Evolutionary conservation across 495 filamentous ascomycete genomes (phyloP).

Genomic region (Podospora conica): DNA sequence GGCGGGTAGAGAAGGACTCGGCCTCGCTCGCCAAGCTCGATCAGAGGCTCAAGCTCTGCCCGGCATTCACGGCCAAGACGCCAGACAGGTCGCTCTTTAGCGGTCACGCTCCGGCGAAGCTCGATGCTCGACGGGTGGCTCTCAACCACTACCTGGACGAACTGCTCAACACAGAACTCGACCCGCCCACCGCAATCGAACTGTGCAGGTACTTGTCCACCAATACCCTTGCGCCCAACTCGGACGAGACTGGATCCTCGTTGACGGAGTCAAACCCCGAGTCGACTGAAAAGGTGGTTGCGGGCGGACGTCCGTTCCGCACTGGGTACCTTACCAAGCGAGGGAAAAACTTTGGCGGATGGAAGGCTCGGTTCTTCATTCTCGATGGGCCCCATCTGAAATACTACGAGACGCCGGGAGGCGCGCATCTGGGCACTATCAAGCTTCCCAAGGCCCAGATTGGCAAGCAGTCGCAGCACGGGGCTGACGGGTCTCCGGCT

Average conservation of each 20-base stretch:
- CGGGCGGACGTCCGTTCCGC: conserved; percentile 64
- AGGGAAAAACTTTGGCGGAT: conserved; percentile 98
- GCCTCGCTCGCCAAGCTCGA: conserved; percentile 76
- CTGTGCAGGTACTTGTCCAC: conserved; percentile 85
- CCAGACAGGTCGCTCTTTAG: conserved; percentile 83
- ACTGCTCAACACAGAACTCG: conserved; percentile 73
- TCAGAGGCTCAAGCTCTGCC: conserved; percentile 64
- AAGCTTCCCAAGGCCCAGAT: conserved; percentile 88
- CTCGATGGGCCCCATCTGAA: conserved; percentile 82
- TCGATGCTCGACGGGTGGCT: conserved; percentile 78
- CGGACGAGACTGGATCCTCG: conserved; percentile 55
- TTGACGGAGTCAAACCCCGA: conserved; percentile 34
- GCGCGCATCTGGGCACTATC: conserved; percentile 85
- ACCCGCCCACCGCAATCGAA: conserved; percentile 69
- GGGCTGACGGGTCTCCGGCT: conserved; percentile 55
- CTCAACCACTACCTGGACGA: conserved; percentile 80
- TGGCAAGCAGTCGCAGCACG: conserved; percentile 73
- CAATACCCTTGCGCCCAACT: conserved; percentile 71
- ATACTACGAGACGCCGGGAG: conserved; percentile 87
- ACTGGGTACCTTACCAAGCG: conserved; percentile 93
- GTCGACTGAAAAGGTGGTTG: conserved; percentile 40
- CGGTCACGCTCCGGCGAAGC: conserved; percentile 88
- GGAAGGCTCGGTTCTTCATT: conserved; percentile 93
- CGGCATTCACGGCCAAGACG: conserved; percentile 59
- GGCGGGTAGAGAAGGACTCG: conserved; percentile 90